Base-by-base conservation (phyloP, 805 yeast genomes). In the Starmerella tilneyi region DNA sequence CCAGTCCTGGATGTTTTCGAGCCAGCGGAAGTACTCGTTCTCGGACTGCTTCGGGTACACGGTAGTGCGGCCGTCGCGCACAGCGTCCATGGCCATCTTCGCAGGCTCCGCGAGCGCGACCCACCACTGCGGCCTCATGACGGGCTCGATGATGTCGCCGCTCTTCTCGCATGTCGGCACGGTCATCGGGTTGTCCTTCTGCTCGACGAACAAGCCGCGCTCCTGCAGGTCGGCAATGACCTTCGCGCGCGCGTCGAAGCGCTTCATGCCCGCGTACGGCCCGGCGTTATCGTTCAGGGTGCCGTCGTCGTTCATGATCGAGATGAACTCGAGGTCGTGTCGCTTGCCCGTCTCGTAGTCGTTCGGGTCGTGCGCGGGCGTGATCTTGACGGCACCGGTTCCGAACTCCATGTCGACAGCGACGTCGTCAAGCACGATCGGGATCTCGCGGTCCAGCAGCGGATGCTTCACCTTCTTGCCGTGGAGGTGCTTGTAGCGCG, bases 111-210 rank as follows among this genome's bases (percentile, higher is more conserved):
- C 73, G 69, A 88, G 96, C 50, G 84, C 70, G 54, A 92, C 96
- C 96, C 96, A 92, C 98, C 98, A 92, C 71, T 92, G 98, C 50
- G 98, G 98, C 70, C 92, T 92, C 69, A 92, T 73, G 60, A 84
- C 71, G 44, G 98, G 98, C 71, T 92, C 98, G 59, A 92, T 88
- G 53, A 92, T 72, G 67, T 92, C 98, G 55, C 96, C 96, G 23
- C 96, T 85, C 76, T 96, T 82, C 33, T 92, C 84, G 69, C 98
- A 92, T 43, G 75, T 67, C 56, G 98, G 98, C 51, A 92, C 78
- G 20, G 86, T 74, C 98, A 92, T 92, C 66, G 92, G 94, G 63
- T 92, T 89, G 64, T 86, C 96, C 63, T 79, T 73, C 67, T 86
- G 95, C 49, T 78, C 96, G 50, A 84, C 73, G 57, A 68, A 81